These are phyloP conservation scores for Colletotrichum viniferum DNA, from an alignment of 2,329 filamentous ascomycete species.

Conservation along the genomic window DNA sequence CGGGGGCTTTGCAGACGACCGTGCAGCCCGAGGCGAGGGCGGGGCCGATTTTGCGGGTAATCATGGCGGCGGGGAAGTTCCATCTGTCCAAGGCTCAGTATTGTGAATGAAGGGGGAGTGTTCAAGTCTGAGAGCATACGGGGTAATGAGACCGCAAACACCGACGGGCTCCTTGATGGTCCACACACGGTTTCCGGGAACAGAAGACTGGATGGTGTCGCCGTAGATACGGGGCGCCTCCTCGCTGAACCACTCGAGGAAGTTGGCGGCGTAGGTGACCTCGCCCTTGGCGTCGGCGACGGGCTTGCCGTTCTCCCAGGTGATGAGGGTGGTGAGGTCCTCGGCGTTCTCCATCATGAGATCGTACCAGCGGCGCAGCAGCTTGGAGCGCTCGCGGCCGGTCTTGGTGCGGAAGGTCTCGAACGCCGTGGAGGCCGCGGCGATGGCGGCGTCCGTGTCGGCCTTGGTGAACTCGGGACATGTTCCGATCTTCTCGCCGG, in stretches of 20 bases:
- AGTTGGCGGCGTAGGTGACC: constrained; percentile 73
- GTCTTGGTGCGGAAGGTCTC: constrained; percentile 73
- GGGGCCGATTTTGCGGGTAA: constrained; percentile 72
- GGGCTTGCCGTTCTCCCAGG: constrained; percentile 90
- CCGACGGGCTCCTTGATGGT: constrained; percentile 85
- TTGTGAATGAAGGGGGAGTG: background rate
- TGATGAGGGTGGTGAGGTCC: constrained; percentile 82
- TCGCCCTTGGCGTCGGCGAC: constrained; percentile 76
- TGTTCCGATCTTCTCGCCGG: constrained; percentile 79
- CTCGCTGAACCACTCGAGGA: constrained; percentile 83
- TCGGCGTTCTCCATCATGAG: constrained; percentile 79
- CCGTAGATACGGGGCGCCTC: constrained; percentile 78
- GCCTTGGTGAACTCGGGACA: constrained; percentile 81
- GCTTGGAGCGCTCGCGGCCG: constrained; percentile 73
- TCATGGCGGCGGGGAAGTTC: constrained; percentile 86
- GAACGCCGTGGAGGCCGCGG: constrained; percentile 80
- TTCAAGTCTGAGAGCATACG: constrained; percentile 41
- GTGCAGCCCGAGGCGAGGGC: constrained; percentile 94
- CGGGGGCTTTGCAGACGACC: constrained; percentile 88
- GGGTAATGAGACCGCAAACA: constrained; percentile 82
- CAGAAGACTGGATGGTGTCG: constrained; percentile 72
- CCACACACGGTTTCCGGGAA: constrained; percentile 75
- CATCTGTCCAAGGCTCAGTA: constrained; percentile 51
- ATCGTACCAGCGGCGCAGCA: constrained; percentile 83
- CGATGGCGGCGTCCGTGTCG: constrained; percentile 83